A percentile compares a stretch with the other conserved stretches of the same genome.
These are phyloP conservation scores for Hansfordia pulvinata DNA, from an alignment of 2,329 filamentous ascomycete genomes.

Conservation along the genomic window DNA sequence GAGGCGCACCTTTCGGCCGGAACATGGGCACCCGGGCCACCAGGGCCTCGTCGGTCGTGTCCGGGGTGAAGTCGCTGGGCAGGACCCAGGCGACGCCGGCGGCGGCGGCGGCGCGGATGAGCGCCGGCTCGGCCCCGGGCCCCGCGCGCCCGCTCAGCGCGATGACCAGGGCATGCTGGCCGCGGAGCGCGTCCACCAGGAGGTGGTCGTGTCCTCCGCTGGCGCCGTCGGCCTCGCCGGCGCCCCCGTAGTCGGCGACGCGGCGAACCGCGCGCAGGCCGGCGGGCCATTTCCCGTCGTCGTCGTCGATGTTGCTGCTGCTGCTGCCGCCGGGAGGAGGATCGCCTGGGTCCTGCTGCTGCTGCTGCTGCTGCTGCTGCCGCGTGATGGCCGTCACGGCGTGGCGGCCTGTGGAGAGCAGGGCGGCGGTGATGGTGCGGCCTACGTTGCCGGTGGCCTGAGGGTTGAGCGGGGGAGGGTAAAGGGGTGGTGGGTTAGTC, in stretches of 20 bases:
- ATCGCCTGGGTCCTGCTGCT: too few relatives aligned
- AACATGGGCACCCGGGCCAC: constrained; percentile 20
- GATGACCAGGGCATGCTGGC: constrained; percentile 41
- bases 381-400: constrained; percentile 34
- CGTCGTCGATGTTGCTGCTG: too few relatives aligned
- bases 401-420: constrained; percentile 32
- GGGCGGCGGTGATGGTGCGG: constrained; percentile 18
- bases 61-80: constrained; percentile 31
- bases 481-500: too few relatives aligned
- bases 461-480: too few relatives aligned
- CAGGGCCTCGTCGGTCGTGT: too few relatives aligned
- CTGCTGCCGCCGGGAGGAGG: too few relatives aligned
- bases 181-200: constrained; percentile 35
- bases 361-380: too few relatives aligned
- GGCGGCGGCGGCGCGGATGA: constrained; percentile 37
- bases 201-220: too few relatives aligned
- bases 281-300: too few relatives aligned
- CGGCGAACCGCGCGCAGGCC: too few relatives aligned
- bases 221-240: too few relatives aligned
- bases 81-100: constrained; percentile 40
- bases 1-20: constrained; percentile 15
- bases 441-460: constrained; percentile 26
- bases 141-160: constrained; percentile 29
- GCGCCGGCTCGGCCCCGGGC: constrained; percentile 27
- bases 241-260: too few relatives aligned